Evolutionary conservation across 108 stramenopile genomes (phyloP), one percentile per base, ranked within the genome.

Genomic region (Chaetoceros muelleri): DNA sequence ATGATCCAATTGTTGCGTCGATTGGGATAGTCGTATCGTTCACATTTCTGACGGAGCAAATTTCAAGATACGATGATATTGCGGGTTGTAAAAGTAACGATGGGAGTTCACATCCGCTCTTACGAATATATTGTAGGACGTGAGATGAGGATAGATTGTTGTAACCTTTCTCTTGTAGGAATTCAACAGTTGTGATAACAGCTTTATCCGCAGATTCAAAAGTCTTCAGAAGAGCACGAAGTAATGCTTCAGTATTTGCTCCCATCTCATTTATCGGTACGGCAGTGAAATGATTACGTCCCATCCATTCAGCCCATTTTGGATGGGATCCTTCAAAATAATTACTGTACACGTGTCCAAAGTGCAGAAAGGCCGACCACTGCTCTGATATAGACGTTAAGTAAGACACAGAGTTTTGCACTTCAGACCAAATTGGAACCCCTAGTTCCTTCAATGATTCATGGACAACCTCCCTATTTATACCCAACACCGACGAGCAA

Each of bases 271-370:
- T 30, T 23, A 53, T 59, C 27, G 19, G 45, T 18, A 24, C 16
- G 24, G 64, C 58, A 53, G 54, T 50, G 7, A 56, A 1, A 16
- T 29, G 24, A 53, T 48, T 55, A 48, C 10, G 18, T 28, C 60
- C 28, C 18, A 93, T 48, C 85, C 87, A 88, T n/a, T 64, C 28
- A 10, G 78, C 55, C 87, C 87, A 88, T 24, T 34, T 47, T 28
- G 69, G 72, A 48, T 68, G 70, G 8, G 73, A 65, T 13, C 25
- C 24, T 16, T 24, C 19, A 49, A 93, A 65, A 34, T 66, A 70
- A 25, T 81, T 82, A 20, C 81, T 85, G 50, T 84, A 63, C 2
- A 59, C 23, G 61, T 85, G 87, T 7, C 72, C 71, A 19, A 72
- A 76, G 52, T 88, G 86, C 17, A 93, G 61, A 44, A 78, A 57